Conservation (phyloP, 2,329 filamentous ascomycete species). For the Phyllosticta capitalensis region DNA sequence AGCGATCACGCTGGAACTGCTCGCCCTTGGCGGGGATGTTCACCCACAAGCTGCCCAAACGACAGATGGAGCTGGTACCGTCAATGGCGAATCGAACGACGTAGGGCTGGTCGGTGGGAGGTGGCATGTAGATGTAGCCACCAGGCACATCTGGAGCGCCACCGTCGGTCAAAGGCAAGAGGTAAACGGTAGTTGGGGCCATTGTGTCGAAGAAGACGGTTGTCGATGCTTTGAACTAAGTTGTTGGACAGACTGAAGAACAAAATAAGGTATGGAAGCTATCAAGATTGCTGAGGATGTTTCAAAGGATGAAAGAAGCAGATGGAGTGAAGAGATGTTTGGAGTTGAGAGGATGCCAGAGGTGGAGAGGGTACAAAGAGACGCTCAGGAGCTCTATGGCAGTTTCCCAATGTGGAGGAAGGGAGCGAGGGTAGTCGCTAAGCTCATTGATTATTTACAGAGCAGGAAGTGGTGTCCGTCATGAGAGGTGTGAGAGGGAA, state of each 20-base stretch:
- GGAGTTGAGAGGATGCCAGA: neutral
- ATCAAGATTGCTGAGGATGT: neutral
- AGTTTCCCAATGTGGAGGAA: neutral
- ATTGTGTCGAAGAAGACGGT: neutral
- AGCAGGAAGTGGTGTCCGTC: neutral
- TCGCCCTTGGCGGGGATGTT: constrained; percentile 76
- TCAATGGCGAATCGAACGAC: constrained; percentile 82
- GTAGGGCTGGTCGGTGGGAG: constrained; percentile 63
- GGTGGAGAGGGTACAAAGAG: neutral
- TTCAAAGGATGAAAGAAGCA: neutral
- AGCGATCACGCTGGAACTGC: constrained; percentile 67
- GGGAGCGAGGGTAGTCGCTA: neutral
- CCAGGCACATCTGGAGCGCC: constrained; percentile 83
- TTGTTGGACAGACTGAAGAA: neutral
- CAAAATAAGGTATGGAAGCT: neutral
- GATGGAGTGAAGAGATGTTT: neutral
- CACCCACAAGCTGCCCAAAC: constrained; percentile 90
- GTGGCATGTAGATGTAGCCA: constrained; percentile 84
- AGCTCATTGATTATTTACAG: neutral
- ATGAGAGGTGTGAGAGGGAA: neutral
- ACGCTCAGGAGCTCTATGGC: neutral
- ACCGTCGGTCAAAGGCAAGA: constrained; percentile 84
- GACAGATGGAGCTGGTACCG: constrained; percentile 90
- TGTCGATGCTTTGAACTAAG: neutral
- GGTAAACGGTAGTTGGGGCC: constrained; percentile 49